Conservation (phyloP, 371 early-diverging fungal genomes). For the Circinella umbellata region DNA sequence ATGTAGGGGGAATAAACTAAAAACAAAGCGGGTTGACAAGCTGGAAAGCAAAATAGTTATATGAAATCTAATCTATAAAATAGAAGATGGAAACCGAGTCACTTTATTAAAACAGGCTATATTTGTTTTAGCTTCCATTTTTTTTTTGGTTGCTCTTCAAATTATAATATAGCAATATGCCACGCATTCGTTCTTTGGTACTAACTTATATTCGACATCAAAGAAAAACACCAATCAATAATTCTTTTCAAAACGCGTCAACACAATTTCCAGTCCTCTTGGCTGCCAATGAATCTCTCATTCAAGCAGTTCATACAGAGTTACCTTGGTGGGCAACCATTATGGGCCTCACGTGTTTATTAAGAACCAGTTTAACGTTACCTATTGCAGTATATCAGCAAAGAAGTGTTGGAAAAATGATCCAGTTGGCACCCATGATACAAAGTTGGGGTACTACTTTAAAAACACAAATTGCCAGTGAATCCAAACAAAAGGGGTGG, state of each 20-base stretch:
- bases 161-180: neutral
- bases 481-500: constrained; percentile 44
- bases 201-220: neutral
- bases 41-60: neutral
- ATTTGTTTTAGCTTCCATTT: neutral
- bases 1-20: neutral
- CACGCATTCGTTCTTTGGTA: constrained; percentile 1
- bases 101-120: neutral
- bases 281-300: constrained; percentile 47
- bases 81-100: neutral
- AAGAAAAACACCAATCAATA: neutral
- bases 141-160: neutral
- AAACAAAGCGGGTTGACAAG: neutral
- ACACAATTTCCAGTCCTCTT: constrained; percentile 27
- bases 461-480: constrained; percentile 49
- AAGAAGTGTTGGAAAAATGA: constrained; percentile 59
- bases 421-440: constrained; percentile 64
- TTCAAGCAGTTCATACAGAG: constrained; percentile 46
- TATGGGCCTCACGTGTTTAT: constrained; percentile 57
- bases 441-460: constrained; percentile 69
- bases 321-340: constrained; percentile 80
- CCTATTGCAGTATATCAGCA: constrained; percentile 82
- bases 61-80: neutral
- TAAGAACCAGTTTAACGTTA: constrained; percentile 67
- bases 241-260: neutral